Conservation (phyloP, 2,329 filamentous ascomycete genomes). For the Zarea fungicola region DNA sequence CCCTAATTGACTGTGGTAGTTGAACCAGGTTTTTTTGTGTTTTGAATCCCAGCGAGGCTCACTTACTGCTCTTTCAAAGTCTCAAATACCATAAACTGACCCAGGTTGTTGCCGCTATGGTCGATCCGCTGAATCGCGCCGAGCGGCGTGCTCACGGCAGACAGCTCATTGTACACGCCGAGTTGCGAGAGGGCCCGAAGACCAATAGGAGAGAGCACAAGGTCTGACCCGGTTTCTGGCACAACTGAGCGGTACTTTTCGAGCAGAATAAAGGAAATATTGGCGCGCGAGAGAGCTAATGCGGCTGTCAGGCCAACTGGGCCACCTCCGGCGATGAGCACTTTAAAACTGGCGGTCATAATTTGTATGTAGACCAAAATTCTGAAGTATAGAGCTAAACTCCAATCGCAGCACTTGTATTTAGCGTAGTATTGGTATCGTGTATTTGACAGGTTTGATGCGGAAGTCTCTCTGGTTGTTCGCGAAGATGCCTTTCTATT, state of each 20-base stretch:
- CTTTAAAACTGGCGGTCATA: background rate
- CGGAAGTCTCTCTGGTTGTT: no score
- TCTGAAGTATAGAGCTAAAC: no score
- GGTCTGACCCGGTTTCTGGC: background rate
- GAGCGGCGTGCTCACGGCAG: background rate
- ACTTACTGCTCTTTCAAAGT: background rate
- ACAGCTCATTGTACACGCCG: background rate
- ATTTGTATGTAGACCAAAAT: background rate
- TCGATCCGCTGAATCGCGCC: background rate
- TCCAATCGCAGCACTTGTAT: no score
- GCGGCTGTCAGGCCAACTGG: conserved; percentile 10
- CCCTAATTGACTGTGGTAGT: background rate
- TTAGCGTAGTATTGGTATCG: no score
- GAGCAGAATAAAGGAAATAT: conserved; percentile 6
- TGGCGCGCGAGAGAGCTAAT: background rate
- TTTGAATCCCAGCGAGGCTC: background rate
- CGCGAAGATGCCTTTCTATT: no score
- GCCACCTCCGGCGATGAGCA: conserved; percentile 8
- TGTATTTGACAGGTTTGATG: no score
- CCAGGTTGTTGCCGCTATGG: background rate
- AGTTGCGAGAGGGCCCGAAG: background rate
- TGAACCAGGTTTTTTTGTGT: background rate
- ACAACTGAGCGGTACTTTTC: background rate
- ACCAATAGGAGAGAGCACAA: background rate
- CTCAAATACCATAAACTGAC: background rate